These are phyloP conservation scores for Acer yangbiense DNA, from an alignment of 345 rosid species.

Conservation along the genomic window DNA sequence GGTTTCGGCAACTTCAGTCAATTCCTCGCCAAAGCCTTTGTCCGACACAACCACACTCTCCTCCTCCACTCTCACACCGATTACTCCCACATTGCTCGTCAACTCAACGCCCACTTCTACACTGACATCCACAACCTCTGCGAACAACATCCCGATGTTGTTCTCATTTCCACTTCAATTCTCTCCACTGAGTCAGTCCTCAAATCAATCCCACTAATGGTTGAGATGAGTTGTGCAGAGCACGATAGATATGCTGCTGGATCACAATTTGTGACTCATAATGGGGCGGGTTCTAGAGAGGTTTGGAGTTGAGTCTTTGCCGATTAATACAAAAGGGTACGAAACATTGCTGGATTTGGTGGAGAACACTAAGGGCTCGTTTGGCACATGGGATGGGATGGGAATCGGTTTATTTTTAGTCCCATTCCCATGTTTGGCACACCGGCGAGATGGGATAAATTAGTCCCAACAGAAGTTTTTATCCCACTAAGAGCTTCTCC, in stretches of 20 bases:
- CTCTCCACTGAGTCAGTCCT: conserved; percentile 68
- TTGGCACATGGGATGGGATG: too few relatives aligned
- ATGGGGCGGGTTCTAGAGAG: conserved; percentile 76
- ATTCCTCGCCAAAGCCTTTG: conserved; percentile 63
- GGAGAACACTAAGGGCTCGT: conserved; percentile 68
- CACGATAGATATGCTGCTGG: conserved; percentile 73
- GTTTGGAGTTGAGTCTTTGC: conserved; percentile 59
- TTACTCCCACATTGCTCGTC: conserved; percentile 38
- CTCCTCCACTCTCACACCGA: conserved; percentile 64
- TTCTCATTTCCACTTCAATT: conserved; percentile 79
- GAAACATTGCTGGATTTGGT: conserved; percentile 82
- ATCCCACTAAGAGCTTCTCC: too few relatives aligned
- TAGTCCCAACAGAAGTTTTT: too few relatives aligned
- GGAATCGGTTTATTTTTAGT: too few relatives aligned
- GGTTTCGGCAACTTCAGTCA: conserved; percentile 86
- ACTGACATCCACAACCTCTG: conserved; percentile 70
- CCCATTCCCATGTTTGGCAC: too few relatives aligned
- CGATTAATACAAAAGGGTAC: conserved; percentile 80
- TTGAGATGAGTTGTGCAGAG: conserved; percentile 77
- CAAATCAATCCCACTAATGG: conserved; percentile 65
- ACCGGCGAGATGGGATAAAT: too few relatives aligned
- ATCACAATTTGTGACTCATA: conserved; percentile 80
- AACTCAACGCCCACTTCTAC: conserved; percentile 54
- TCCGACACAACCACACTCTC: conserved; percentile 64
- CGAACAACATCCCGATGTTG: conserved; percentile 84